Base-by-base conservation (phyloP, 1,284 basidiomycete species). In the Polyporus tsugae region DNA sequence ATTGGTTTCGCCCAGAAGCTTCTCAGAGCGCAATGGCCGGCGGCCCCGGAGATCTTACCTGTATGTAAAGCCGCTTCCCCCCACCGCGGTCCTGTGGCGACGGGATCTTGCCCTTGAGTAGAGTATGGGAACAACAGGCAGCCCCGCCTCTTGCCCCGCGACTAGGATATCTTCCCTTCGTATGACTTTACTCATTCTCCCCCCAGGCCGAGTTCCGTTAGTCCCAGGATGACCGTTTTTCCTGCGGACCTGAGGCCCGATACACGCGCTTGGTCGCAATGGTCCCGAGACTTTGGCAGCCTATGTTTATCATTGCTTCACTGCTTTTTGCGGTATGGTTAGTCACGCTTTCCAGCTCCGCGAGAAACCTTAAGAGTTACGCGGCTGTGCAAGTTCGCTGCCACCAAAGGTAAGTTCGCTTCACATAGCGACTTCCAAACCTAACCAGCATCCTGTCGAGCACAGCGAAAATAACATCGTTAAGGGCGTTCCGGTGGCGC, bases 341-440 rank as follows among this genome's bases (percentile, higher is more conserved):
- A 35, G 29, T 55, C 52, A 55, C 52, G 52, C 52, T 17, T 55
- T 35, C 52, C 33, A 55, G 33, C 52, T 44, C 29, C 60, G 60
- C 60, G 42, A 61, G 17, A 61, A 41, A 33, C 17, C 17, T 61
- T 44, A 41, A 22, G 15, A 25, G 22, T 2, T 29, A 42, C 29
- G 17, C 44, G 42, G 63, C 63, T 60, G 63, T 65, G 63, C 57
- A 39, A 13, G 29, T 49, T 49, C 46, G 46, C 22, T 53, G 25
- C 52, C 15, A 19, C 33, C 6, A 25, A 25, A 25, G 46, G 46
- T 25, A 25, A 25, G 4, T 13, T 52, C 46, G 22, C 46, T 22
- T 13, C 46, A 55, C 19, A 55, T 19, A 55, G 52, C 13, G 29
- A 55, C 29, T 55, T 55, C 25, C 33, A 17, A 55, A 17, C 15